Base-by-base conservation (phyloP, 2,329 filamentous ascomycete genomes). In the Plenodomus tracheiphilus region DNA sequence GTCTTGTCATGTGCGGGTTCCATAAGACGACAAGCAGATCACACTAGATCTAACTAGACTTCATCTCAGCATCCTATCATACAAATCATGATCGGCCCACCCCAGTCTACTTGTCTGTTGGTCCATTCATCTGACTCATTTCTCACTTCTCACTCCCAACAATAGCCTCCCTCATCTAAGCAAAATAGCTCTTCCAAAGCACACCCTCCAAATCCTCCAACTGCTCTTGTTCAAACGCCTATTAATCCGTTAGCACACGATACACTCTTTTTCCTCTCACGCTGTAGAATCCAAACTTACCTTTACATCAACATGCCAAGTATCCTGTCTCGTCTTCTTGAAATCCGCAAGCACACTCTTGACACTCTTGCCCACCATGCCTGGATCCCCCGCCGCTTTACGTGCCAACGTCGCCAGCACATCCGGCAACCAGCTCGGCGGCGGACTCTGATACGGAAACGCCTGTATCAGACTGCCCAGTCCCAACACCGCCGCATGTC, bases 161-260 rank as follows among this genome's bases (percentile, higher is more conserved):
- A 6, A 8, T 4, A 8, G 6, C 6, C 8, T 32, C 6, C 13
- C 13, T 32, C 11, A 11, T 15, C 28, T 71, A 96, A 35, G 92
- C 95, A 78, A 99, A 99, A 71, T 99, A 99, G 73, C 93, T 97
- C 86, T 99, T 99, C 94, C 94, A 99, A 43, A 99, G 78, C 40
- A 99, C 95, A 43, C 94, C 94, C 65, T 97, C 92, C 50, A 99
- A 74, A 68, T 97, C 93, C 72, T 97, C 94, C 10, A 99, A 79
- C 68, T 99, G 93, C 62, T 97, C 94, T 22, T 87, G 77, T 20
- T 91, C 91, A 69, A 99, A 99, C 51, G 82, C 84, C 85, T 88
- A 56, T 51, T 42, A 42, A 49, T 39, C 2, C 1, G 16, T 62
- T 38, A 57, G 43, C 39, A 36, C 28, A n/a, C 9, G n/a, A n/a